Conservation (phyloP, 805 yeast species). For the Pichia thaimueangensis region DNA sequence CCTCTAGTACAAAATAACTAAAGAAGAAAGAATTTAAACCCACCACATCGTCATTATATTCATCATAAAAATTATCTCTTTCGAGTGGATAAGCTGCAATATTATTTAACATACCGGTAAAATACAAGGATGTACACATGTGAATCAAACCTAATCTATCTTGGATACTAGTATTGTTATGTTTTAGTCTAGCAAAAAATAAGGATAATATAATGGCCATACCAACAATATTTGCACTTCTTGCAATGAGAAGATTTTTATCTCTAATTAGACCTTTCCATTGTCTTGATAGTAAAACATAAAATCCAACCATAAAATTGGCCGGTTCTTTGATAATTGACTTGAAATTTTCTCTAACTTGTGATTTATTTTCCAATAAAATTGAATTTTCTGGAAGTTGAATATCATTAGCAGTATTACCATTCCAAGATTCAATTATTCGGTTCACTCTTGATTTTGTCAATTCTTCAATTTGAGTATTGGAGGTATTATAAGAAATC, state of each 20-base stretch:
- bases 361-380: constrained; percentile 14
- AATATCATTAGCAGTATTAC: constrained; percentile 4
- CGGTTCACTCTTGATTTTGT: constrained; percentile 35
- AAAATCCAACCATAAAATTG: constrained; percentile 28
- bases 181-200: constrained; percentile 56
- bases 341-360: constrained; percentile 20
- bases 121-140: constrained; percentile 64
- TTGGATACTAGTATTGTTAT: constrained; percentile 45
- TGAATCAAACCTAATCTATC: constrained; percentile 74
- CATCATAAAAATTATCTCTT: constrained; percentile 70
- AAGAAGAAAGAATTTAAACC: constrained; percentile 57
- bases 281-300: constrained; percentile 33
- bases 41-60: constrained; percentile 66
- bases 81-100: constrained; percentile 70
- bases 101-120: constrained; percentile 74
- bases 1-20: constrained; percentile 52
- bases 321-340: constrained; percentile 29
- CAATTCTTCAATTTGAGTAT: constrained; percentile 33
- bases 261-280: constrained; percentile 40
- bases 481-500: constrained; percentile 51
- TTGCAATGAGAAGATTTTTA: constrained; percentile 54
- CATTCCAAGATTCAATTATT: constrained; percentile 39
- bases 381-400: background rate
- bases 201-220: constrained; percentile 60
- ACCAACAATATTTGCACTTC: constrained; percentile 58